phyloP scores from a whole-genome alignment of 768 basidiomycete species.

The Amanita exitialis region DNA sequence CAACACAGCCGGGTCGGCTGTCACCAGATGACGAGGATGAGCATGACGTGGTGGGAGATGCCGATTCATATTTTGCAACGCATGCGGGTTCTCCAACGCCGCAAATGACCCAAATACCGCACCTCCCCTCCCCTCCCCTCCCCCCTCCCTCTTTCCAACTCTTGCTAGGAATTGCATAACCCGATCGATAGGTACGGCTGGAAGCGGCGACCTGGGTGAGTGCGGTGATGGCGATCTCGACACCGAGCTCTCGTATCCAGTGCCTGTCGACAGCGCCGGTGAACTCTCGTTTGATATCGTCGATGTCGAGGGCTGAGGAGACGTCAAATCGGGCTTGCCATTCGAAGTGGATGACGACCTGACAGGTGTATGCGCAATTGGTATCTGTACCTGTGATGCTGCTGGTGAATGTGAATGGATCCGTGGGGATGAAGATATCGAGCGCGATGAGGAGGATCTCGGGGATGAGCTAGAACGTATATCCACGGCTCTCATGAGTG shows the following conservation, averaged over 20 bases:
- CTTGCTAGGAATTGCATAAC: background rate
- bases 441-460: constrained; percentile 1
- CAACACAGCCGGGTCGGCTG: constrained; percentile 5
- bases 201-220: constrained; percentile 21
- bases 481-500: constrained; percentile 8
- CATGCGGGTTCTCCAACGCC: background rate
- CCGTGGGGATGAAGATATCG: constrained; percentile 2
- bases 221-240: constrained; percentile 40
- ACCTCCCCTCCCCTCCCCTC: constrained; percentile 1
- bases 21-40: background rate
- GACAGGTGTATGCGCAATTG: background rate
- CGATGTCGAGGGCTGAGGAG: constrained; percentile 18
- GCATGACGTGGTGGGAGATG: background rate
- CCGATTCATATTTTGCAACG: background rate
- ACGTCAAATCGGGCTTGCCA: constrained; percentile 12
- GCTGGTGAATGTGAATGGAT: background rate
- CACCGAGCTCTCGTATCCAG: constrained; percentile 40
- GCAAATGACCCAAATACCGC: constrained; percentile 4
- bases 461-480: constrained; percentile 19
- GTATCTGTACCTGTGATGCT: background rate
- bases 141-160: constrained; percentile 7
- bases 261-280: constrained; percentile 43
- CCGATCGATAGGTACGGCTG: constrained; percentile 19
- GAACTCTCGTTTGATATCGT: constrained; percentile 38
- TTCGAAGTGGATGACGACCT: background rate